A percentile compares a stretch with the other conserved stretches of the same genome.
Evolutionary conservation across 805 yeast genomes (phyloP).

Genomic region (Nakazawaea wickerhamii): DNA sequence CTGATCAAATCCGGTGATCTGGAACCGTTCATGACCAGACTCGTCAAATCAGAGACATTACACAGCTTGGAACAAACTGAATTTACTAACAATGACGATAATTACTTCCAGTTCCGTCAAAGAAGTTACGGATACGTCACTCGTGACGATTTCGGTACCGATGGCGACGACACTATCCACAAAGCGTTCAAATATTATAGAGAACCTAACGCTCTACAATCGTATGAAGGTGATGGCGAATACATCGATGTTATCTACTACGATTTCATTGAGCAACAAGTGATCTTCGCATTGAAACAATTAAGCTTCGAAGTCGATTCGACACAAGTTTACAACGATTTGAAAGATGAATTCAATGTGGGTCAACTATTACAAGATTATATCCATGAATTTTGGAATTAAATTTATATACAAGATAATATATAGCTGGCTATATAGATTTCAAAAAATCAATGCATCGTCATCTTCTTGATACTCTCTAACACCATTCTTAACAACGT

Average conservation of each 20-base stretch:
- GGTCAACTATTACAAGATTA: conserved; percentile 40
- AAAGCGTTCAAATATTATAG: conserved; percentile 49
- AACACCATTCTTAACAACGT: conserved; percentile 54
- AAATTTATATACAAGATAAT: not conserved
- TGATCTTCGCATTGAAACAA: conserved; percentile 38
- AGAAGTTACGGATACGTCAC: conserved; percentile 71
- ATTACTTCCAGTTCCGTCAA: conserved; percentile 8
- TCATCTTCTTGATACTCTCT: conserved; percentile 15
- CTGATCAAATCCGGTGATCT: not conserved
- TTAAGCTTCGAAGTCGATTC: conserved; percentile 5
- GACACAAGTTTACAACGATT: conserved; percentile 24
- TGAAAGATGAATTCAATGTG: conserved; percentile 32
- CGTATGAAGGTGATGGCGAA: conserved; percentile 31
- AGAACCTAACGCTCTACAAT: conserved; percentile 76
- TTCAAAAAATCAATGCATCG: conserved; percentile 3
- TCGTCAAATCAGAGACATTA: not conserved
- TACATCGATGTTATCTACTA: conserved; percentile 71
- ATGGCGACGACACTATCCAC: conserved; percentile 84
- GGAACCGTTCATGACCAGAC: conserved; percentile 15
- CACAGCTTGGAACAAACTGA: not conserved
- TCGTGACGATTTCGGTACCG: conserved; percentile 73
- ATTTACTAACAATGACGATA: not conserved
- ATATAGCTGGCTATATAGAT: not conserved
- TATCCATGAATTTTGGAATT: conserved; percentile 30
- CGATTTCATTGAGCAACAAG: conserved; percentile 59